Base-by-base conservation (phyloP, 23 red algal species). In the Chondrus crispus region DNA sequence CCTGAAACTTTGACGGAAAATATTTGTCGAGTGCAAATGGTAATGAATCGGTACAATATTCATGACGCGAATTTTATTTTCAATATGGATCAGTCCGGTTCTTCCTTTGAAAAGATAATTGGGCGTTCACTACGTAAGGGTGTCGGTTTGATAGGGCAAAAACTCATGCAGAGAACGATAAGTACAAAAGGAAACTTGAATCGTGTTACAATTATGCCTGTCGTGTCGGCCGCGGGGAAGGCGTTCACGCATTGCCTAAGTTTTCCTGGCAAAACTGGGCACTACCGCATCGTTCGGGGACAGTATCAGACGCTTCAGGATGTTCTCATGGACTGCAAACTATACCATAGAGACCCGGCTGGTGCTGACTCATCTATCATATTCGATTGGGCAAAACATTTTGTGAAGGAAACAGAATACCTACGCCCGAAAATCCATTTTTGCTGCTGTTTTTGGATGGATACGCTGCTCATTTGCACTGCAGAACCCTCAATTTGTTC, bases 371-470 rank as follows among this genome's bases (percentile, higher is more conserved):
- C 24, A 19, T 18, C 70, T 10, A 87, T 73, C 7, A 19, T 74
- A 18, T 87, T 51, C 37, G 33, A 46, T 14, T 87, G 62, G 62
- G 64, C 58, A 32, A 71, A 3, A 50, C 35, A 1, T 1, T 87
- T 87, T 74, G 24, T 70, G 16, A 26, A 48, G 40, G 52, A 87
- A 46, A 87, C 83, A 26, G 58, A 87, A 70, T 44, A 44, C 12
- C 54, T 60, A 63, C 62, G 2, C 32, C 18, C 24, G 22, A 39
- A 47, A 30, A 60, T 20, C 39, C 37, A 87, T 5, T 35, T 66
- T 60, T 87, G 0, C 83, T 87, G 13, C 51, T 71, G 83, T 1
- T 87, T 39, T 46, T 74, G 1, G 83, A 87, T 54, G 58, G 83
- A n/a, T 86, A 86, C 36, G 64, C 37, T 47, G 38, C 24, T 26